phyloP scores from a whole-genome alignment of 345 rosid genomes.

The Salix exigua region DNA sequence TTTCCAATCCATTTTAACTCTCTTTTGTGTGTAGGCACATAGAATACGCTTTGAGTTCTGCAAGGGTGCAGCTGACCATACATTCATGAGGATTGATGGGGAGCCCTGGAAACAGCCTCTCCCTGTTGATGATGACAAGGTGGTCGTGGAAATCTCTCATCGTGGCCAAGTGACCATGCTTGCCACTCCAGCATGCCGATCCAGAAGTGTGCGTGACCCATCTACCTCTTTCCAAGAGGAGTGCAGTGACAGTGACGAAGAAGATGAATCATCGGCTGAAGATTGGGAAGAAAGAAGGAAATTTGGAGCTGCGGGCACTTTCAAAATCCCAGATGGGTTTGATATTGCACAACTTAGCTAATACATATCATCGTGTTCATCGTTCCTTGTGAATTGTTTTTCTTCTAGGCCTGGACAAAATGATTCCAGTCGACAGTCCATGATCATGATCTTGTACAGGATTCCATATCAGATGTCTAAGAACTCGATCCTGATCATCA shows the following conservation, averaged over 20 bases:
- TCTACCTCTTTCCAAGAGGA: slow-evolving; percentile 4
- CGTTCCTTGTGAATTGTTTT: background rate
- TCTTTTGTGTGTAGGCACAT: slow-evolving; percentile 36
- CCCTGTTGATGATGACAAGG: slow-evolving; percentile 53
- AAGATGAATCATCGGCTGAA: slow-evolving; percentile 22
- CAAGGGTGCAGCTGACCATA: slow-evolving; percentile 52
- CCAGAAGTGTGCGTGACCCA: slow-evolving; percentile 44
- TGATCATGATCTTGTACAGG: background rate
- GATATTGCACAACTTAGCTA: slow-evolving; percentile 51
- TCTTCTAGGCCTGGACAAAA: background rate
- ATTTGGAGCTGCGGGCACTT: slow-evolving; percentile 64
- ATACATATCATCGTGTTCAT: background rate
- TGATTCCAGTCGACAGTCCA: background rate
- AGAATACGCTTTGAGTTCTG: slow-evolving; percentile 57
- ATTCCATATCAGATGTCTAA: too few relatives aligned
- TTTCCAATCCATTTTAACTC: too few relatives aligned
- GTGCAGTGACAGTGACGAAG: slow-evolving; percentile 23
- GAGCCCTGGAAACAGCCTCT: slow-evolving; percentile 83
- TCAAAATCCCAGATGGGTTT: slow-evolving; percentile 44
- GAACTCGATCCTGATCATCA: too few relatives aligned
- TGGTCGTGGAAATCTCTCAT: slow-evolving; percentile 57
- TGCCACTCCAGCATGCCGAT: slow-evolving; percentile 45
- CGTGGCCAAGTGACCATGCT: slow-evolving; percentile 62
- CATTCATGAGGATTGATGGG: slow-evolving; percentile 75
- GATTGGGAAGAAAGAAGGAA: slow-evolving; percentile 51